These are phyloP conservation scores for Solanum sparsipilum DNA, from an alignment of 257 asterid species.

Conservation along the genomic window DNA sequence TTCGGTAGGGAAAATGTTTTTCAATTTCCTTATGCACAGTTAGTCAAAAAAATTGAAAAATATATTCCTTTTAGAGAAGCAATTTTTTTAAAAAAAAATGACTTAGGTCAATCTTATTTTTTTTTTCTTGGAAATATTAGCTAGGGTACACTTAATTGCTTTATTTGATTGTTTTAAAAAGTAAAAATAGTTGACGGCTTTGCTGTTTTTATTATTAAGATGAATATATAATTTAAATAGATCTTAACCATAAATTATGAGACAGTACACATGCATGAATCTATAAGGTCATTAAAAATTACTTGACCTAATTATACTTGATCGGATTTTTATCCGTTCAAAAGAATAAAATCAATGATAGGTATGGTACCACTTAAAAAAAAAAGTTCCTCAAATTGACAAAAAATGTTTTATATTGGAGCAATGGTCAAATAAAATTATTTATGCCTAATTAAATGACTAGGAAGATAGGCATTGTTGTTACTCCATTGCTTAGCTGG, in stretches of 20 bases:
- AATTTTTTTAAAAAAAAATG: background rate
- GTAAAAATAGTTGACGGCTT: too few species aligned
- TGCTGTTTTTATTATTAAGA: too few species aligned
- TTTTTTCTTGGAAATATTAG: too few species aligned
- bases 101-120: too few species aligned
- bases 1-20: accelerated
- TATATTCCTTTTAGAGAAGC: background rate
- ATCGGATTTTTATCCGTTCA: background rate
- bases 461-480: background rate
- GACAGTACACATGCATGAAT: too few species aligned
- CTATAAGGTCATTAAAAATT: too few species aligned
- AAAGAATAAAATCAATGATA: background rate
- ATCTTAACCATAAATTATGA: too few species aligned
- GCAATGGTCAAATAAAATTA: background rate
- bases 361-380: background rate
- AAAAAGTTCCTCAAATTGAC: background rate
- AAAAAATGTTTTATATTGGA: background rate
- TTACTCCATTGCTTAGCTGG: slow-evolving; percentile 2
- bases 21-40: background rate
- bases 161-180: too few species aligned
- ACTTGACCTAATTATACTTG: too few species aligned
- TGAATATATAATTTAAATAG: too few species aligned
- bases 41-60: background rate
- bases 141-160: too few species aligned
- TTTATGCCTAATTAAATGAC: background rate